Percentiles rank a stretch among this genome's conserved stretches.
Conservation (phyloP, 768 basidiomycete genomes). For the Mycena olivaceomarginata region DNA sequence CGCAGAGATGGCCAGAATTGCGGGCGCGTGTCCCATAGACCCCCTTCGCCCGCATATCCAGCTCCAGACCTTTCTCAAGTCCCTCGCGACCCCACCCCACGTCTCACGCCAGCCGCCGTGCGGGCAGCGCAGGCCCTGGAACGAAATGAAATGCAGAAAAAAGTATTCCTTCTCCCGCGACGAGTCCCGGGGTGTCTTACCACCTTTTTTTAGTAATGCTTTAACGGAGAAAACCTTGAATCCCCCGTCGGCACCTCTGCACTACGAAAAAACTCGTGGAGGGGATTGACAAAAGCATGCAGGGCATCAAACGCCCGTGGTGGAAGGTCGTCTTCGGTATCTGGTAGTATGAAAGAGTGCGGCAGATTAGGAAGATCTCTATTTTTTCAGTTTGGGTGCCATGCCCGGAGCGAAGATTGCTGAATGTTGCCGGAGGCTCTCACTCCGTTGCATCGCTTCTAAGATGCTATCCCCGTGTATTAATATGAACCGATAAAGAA, state of each 20-base stretch:
- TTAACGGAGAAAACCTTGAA: constrained; percentile 77
- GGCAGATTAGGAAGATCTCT: neutral
- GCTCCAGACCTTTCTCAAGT: constrained; percentile 77
- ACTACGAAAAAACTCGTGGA: constrained; percentile 85
- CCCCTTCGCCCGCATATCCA: constrained; percentile 88
- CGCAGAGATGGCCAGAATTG: constrained; percentile 73
- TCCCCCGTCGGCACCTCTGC: constrained; percentile 82
- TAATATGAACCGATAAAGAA: constrained; percentile 2
- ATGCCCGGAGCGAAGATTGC: neutral
- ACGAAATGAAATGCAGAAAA: constrained; percentile 74
- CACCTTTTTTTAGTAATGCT: constrained; percentile 73
- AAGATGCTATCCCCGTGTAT: constrained; percentile 18
- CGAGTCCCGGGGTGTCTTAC: constrained; percentile 22
- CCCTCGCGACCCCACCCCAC: constrained; percentile 82
- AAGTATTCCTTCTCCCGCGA: constrained; percentile 68
- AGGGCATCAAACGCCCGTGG: constrained; percentile 87
- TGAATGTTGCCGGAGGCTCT: constrained; percentile 19
- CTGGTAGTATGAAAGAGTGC: constrained; percentile 67
- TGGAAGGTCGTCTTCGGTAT: constrained; percentile 90
- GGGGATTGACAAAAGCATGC: constrained; percentile 83
- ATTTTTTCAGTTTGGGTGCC: neutral
- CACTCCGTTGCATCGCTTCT: neutral
- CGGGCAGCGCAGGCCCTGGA: constrained; percentile 73
- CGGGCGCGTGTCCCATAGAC: constrained; percentile 80
- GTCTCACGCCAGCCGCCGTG: constrained; percentile 77